Percentiles rank a stretch among this genome's conserved stretches.
phyloP scores from a whole-genome alignment of 257 asterid species.

The Scutellaria barbata region DNA sequence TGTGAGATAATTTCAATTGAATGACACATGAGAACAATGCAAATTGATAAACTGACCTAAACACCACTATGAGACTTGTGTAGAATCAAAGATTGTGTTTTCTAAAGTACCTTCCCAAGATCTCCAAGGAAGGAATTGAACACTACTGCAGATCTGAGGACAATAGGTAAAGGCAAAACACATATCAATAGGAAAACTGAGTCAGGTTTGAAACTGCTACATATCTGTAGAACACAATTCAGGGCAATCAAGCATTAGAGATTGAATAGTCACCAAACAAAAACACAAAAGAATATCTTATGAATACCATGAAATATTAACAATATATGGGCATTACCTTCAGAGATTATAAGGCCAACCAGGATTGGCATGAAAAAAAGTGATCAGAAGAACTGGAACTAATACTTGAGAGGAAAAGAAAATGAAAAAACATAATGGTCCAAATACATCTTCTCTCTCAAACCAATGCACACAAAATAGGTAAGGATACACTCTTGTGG shows the following conservation, averaged over 20 bases:
- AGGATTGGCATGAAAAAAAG: slow-evolving; percentile 36
- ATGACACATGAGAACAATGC: neutral
- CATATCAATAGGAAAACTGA: neutral
- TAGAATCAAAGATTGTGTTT: slow-evolving; percentile 2
- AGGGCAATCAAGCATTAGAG: slow-evolving; percentile 19
- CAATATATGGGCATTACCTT: slow-evolving; percentile 33
- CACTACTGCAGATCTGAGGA: slow-evolving; percentile 87
- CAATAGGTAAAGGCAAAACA: slow-evolving; percentile 31
- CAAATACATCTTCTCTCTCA: slow-evolving; percentile 11
- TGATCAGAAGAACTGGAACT: slow-evolving; percentile 37
- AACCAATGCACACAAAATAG: slow-evolving; percentile 26
- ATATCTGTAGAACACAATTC: slow-evolving; percentile 57
- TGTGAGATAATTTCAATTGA: neutral
- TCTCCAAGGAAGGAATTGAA: slow-evolving; percentile 95
- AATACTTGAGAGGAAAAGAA: slow-evolving; percentile 37
- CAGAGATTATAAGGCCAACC: slow-evolving; percentile 39
- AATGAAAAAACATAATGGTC: slow-evolving; percentile 10
- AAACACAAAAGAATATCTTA: neutral
- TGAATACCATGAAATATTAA: slow-evolving; percentile 7
- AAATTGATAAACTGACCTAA: slow-evolving; percentile 12
- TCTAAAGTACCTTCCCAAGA: slow-evolving; percentile 83
- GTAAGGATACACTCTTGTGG: slow-evolving; percentile 82
- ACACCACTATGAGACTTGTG: neutral
- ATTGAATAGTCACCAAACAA: slow-evolving; percentile 15
- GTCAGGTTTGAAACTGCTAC: slow-evolving; percentile 64